Evolutionary conservation across 179 eudicot species (phyloP), one percentile per base, ranked within the genome.

Genomic region (Sideroxylon spinosum): DNA sequence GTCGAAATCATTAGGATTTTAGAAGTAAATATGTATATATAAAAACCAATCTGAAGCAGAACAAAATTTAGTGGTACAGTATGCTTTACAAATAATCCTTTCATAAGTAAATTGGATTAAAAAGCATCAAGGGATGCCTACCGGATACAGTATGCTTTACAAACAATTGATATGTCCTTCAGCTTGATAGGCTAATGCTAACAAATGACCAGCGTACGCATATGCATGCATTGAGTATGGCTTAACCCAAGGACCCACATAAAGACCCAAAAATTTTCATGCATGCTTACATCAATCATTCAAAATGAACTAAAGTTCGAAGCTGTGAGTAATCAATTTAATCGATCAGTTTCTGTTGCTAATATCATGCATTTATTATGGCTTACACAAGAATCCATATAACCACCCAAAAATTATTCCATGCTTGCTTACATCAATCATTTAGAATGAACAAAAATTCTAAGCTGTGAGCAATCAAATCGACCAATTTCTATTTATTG

Each of bases 121-220:
- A 37, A 37, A 37, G 44, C 44, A 37, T 37, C 44, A 1, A 37
- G 44, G 37, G 44, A 37, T 37, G 44, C 44, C 44, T 37, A 37
- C 44, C 44, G 5, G 6, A 52, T 11, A 59, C 67, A 32, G 28
- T 32, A 17, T 37, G 50, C n/a, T 17, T 13, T 52, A 16, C 66
- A 69, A 32, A 44, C 2, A 32, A 71, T 44, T 25, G 28, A 73
- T 20, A 29, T 68, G 49, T 5, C 59, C 50, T 67, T 25, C 78
- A 80, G 55, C 57, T 61, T 11, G 44, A 69, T 7, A 75, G 12
- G 32, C 71, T 74, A 49, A 28, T 26, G 19, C 26, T 25, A 76
- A 32, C 67, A 68, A 57, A 17, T 14, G 60, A 66, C 53, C 11
- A 73, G 9, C 20, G 25, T 48, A 0, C 4, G 68, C 63, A 66